Evolutionary conservation across 495 filamentous ascomycete species (phyloP).

Genomic region (Aspergillus sparsus): DNA sequence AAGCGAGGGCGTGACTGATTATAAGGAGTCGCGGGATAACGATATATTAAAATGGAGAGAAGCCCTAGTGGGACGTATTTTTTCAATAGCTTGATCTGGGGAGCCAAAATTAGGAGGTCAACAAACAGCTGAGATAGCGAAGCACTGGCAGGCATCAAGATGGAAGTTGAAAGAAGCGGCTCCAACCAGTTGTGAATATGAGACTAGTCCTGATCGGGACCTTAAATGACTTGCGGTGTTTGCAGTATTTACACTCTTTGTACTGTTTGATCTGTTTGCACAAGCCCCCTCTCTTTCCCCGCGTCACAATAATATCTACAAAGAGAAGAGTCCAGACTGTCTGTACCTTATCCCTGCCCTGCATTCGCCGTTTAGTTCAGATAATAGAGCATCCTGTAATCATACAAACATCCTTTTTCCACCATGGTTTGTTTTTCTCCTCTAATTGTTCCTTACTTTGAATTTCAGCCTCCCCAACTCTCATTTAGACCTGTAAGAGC

Average conservation of each 20-base stretch:
- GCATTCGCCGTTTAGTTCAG: background rate
- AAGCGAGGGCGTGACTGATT: background rate
- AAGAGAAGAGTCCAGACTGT: constrained; percentile 5
- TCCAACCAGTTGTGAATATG: background rate
- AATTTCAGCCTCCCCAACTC: too few relatives aligned
- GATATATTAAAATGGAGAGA: background rate
- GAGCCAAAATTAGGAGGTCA: background rate
- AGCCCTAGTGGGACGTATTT: background rate
- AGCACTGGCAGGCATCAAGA: background rate
- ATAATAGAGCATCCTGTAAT: background rate
- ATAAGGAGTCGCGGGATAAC: background rate
- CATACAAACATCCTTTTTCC: background rate
- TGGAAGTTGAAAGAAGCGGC: constrained; percentile 22
- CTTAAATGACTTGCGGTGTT: constrained; percentile 14
- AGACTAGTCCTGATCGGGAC: constrained; percentile 9
- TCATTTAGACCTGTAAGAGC: background rate
- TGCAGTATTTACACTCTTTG: constrained; percentile 20
- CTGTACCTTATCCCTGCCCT: constrained; percentile 1
- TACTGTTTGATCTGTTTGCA: constrained; percentile 26
- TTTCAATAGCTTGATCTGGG: background rate
- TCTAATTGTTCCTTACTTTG: background rate
- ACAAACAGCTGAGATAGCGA: background rate
- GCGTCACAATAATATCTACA: constrained; percentile 24
- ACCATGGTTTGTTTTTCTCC: constrained; percentile 11
- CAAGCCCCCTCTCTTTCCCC: constrained; percentile 21